Conservation (phyloP, 75 land plant species). For the Larix kaempferi region DNA sequence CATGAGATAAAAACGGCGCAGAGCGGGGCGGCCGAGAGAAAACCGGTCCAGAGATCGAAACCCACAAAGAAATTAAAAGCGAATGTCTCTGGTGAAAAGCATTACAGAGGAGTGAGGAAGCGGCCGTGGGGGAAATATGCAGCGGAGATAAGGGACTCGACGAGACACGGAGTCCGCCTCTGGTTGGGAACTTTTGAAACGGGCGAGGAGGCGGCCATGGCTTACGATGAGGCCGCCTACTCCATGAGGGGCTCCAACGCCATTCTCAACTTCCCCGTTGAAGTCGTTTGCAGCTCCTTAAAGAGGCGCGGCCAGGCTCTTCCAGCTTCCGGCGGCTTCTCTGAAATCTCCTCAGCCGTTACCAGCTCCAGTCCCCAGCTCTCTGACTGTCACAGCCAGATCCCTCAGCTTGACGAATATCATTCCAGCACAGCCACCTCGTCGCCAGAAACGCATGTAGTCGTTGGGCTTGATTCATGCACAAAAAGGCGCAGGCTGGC, state of each 20-base stretch:
- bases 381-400: too few relatives aligned
- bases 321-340: too few relatives aligned
- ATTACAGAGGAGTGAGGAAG: constrained; percentile 36
- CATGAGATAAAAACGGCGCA: too few relatives aligned
- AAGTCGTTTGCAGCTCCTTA: neutral
- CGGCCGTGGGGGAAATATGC: constrained; percentile 52
- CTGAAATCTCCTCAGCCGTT: too few relatives aligned
- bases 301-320: neutral
- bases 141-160: constrained; percentile 44
- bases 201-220: constrained; percentile 25
- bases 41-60: neutral
- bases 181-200: constrained; percentile 48
- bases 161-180: constrained; percentile 26
- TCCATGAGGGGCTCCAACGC: constrained; percentile 16
- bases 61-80: constrained; percentile 7
- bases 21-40: neutral
- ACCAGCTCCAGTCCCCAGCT: too few relatives aligned
- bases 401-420: too few relatives aligned
- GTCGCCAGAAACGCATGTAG: neutral
- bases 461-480: neutral
- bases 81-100: neutral
- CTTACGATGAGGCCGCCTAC: constrained; percentile 27
- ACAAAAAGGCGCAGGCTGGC: neutral
- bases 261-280: constrained; percentile 19
- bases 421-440: neutral